Evolutionary conservation across 2,329 filamentous ascomycete species (phyloP), one percentile per base, ranked within the genome.

Genomic region (Beauveria varroae): DNA sequence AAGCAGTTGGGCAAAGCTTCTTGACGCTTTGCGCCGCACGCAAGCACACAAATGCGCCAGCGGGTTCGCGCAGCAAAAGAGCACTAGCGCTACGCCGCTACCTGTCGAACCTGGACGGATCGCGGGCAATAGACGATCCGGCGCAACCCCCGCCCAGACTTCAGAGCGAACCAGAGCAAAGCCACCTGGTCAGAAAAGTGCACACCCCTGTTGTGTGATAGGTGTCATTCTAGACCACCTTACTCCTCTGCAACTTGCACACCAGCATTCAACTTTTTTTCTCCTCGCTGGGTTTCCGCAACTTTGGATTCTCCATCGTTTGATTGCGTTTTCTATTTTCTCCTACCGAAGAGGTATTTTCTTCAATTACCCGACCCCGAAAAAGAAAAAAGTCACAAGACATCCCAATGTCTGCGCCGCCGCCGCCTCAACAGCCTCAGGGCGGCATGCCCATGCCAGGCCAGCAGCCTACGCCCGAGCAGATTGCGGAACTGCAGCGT

Each of bases 401-500:
- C 14, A 49, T 41, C 18, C 8, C 41, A 61, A 63, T 63, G 62
- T 59, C 62, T 26, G 57, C 57, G 41, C 57, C 44, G 24, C 69
- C 65, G 37, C 63, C 63, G 41, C 59, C 64, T 34, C 64, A 64
- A 41, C 60, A 28, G 20, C 46, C 46, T 34, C 57, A 67, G 53
- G 65, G 66, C 26, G 66, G 64, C 46, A 67, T 71, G 59, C 71
- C 71, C 62, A 72, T 76, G 67, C 73, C 72, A 18, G 74, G 72
- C 59, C 77, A 78, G 66, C 79, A 76, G 73, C 91, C 91, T 40
- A 86, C 87, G 22, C 92, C 89, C 54, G 89, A 96, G 77, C 92
- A 97, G 78, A 90, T 96, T 65, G 84, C 85, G 61, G 82, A 83
- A 61, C 95, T 97, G 82, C 90, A 96, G 74, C 85, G 86, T 68